Percentiles rank a stretch among this genome's conserved stretches.
Evolutionary conservation across 768 basidiomycete species (phyloP).

Genomic region (Austroboletus festivus): DNA sequence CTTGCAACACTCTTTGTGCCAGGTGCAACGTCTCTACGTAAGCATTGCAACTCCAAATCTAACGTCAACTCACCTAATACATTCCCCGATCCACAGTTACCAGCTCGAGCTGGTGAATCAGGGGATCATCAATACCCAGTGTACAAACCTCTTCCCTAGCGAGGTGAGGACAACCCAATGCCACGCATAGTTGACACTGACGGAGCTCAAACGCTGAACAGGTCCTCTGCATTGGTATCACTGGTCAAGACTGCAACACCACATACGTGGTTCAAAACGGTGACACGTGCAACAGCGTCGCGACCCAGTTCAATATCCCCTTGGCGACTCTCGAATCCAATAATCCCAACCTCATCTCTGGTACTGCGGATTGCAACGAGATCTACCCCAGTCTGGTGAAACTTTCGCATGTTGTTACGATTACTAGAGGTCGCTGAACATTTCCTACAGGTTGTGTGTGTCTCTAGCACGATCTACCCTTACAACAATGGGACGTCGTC

Average conservation of each 20-base stretch:
- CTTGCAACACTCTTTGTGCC: conserved; percentile 63
- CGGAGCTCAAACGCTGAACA: conserved; percentile 15
- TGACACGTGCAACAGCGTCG: conserved; percentile 51
- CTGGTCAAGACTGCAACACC: conserved; percentile 52
- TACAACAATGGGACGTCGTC: no score
- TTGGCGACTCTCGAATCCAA: conserved; percentile 49
- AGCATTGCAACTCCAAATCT: conserved; percentile 17
- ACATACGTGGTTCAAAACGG: conserved; percentile 44
- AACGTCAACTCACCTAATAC: background rate
- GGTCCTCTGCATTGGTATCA: conserved; percentile 53
- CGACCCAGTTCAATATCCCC: conserved; percentile 39
- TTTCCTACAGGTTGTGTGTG: background rate
- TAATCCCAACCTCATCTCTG: conserved; percentile 65
- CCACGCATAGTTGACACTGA: background rate
- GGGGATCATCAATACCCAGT: conserved; percentile 46
- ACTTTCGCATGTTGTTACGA: background rate
- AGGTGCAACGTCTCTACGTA: conserved; percentile 61
- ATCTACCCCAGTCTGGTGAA: conserved; percentile 58
- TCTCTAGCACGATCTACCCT: background rate
- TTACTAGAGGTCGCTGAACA: background rate
- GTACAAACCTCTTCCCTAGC: conserved; percentile 52
- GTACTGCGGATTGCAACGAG: conserved; percentile 42
- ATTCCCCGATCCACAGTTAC: conserved; percentile 37
- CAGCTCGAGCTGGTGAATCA: conserved; percentile 56
- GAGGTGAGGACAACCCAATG: conserved; percentile 34